A percentile compares a stretch with the other conserved stretches of the same genome.
These are phyloP conservation scores for Aspergillus indologenus DNA, from an alignment of 495 filamentous ascomycete genomes.

Conservation along the genomic window DNA sequence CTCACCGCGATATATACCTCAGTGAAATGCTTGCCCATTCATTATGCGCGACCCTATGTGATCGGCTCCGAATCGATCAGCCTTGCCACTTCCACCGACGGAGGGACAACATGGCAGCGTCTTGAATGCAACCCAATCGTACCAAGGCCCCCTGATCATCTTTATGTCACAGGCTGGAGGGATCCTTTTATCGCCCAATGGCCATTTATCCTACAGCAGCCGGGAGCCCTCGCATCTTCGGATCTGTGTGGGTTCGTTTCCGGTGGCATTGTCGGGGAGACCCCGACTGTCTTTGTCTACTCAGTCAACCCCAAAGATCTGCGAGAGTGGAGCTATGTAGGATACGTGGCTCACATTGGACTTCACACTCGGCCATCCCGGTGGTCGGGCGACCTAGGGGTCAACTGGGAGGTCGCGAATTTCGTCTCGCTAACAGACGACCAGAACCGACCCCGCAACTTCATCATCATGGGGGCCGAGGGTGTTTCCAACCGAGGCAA, in stretches of 20 bases:
- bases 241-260: constrained; percentile 52
- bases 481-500: constrained; percentile 29
- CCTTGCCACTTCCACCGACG: constrained; percentile 47
- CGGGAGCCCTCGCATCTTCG: constrained; percentile 19
- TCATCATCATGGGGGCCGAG: constrained; percentile 50
- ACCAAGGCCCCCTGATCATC: constrained; percentile 36
- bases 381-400: constrained; percentile 50
- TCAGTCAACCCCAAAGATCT: constrained; percentile 44
- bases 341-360: constrained; percentile 42
- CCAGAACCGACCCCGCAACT: constrained; percentile 35
- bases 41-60: constrained; percentile 46
- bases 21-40: constrained; percentile 49
- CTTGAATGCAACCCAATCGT: constrained; percentile 51
- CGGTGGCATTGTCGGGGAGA: constrained; percentile 46
- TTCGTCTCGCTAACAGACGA: constrained; percentile 41
- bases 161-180: constrained; percentile 53
- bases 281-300: constrained; percentile 52
- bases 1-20: constrained; percentile 52
- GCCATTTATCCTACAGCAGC: constrained; percentile 36
- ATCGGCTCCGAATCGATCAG: constrained; percentile 50
- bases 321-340: constrained; percentile 51
- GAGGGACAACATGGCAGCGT: constrained; percentile 49
- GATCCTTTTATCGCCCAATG: constrained; percentile 51
- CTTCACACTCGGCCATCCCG: constrained; percentile 43
- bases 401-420: constrained; percentile 58